Evolutionary conservation across 805 yeast species (phyloP), one percentile per base, ranked within the genome.

Genomic region (Yarrowia porcina): DNA sequence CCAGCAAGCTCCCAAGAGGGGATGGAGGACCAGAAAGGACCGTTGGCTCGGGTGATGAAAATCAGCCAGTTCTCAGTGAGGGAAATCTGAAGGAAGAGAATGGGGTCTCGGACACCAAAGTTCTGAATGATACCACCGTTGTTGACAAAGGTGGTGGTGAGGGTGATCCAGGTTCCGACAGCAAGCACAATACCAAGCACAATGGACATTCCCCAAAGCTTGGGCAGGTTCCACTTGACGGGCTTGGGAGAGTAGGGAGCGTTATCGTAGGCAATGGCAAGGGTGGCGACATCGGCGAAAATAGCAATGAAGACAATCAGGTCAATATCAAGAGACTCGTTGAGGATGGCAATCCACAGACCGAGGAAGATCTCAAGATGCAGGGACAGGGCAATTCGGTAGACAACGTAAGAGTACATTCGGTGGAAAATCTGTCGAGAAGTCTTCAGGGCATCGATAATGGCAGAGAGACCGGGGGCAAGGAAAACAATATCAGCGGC

Each of bases 381-480:
- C 75, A 90, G 83, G 67, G 97, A 91, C 76, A 90, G 82, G 76
- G 97, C 97, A 78, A 91, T 91, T 84, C 97, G 92, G 92, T 91
- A 91, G 74, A 90, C 96, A 81, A 91, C 96, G 80, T 91, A 91
- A 72, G 97, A 85, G 86, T 91, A 90, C 97, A 91, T 91, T 83
- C 97, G 88, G 92, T 91, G 97, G 96, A 90, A 90, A 86, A 90
- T 90, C 80, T 90, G 96, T 81, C 97, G 84, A 68, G 96, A 89
- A 73, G 96, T 90, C 86, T 91, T 91, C 32, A 82, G 73, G 66
- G 85, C 85, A 74, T 82, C 85, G 72, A 82, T 81, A 69, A 82
- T 82, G 64, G 85, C 84, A 72, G 84, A 80, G 70, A 82, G 78
- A 79, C 85, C 85, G 62, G 85, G 85, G 65, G 85, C 85, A 66